Percentiles rank a stretch among this genome's conserved stretches.
These are phyloP conservation scores for Falciphora oryzae DNA, from an alignment of 2,329 filamentous ascomycete genomes.

Conservation along the genomic window DNA sequence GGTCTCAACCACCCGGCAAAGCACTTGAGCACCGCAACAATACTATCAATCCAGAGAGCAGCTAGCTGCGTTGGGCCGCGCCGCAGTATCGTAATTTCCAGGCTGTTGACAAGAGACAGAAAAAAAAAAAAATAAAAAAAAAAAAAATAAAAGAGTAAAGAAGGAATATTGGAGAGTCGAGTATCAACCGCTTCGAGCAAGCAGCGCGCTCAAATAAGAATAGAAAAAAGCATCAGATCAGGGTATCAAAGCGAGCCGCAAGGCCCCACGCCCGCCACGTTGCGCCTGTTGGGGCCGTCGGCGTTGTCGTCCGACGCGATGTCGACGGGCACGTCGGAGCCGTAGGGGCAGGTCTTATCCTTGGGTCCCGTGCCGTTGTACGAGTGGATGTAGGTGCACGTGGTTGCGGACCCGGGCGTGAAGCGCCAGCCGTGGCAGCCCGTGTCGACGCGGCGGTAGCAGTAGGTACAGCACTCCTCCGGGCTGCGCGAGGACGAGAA, in stretches of 20 bases:
- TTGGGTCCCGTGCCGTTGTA: background rate
- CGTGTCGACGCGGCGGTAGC: background rate
- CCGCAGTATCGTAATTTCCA: background rate
- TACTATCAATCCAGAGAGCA: background rate
- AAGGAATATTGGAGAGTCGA: background rate
- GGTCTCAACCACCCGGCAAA: background rate
- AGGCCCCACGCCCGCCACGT: slow-evolving; percentile 5
- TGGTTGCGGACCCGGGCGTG: background rate
- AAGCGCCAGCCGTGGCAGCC: slow-evolving; percentile 10
- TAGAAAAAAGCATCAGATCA: background rate
- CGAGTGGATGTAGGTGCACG: slow-evolving; percentile 9
- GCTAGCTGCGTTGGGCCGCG: background rate
- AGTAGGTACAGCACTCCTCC: slow-evolving; percentile 5
- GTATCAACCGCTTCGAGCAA: background rate
- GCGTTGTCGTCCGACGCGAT: background rate
- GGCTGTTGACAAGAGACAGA: background rate
- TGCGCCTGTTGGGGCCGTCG: background rate
- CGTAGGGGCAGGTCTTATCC: background rate
- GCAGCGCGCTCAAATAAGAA: background rate
- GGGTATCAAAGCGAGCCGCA: slow-evolving; percentile 2
- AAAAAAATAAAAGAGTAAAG: background rate
- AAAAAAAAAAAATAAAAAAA: background rate
- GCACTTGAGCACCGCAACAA: too few species aligned
- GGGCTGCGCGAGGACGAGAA: background rate
- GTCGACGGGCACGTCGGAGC: background rate